These are phyloP conservation scores for Piper betle DNA, from an alignment of 164 flowering plant genomes.

Conservation along the genomic window DNA sequence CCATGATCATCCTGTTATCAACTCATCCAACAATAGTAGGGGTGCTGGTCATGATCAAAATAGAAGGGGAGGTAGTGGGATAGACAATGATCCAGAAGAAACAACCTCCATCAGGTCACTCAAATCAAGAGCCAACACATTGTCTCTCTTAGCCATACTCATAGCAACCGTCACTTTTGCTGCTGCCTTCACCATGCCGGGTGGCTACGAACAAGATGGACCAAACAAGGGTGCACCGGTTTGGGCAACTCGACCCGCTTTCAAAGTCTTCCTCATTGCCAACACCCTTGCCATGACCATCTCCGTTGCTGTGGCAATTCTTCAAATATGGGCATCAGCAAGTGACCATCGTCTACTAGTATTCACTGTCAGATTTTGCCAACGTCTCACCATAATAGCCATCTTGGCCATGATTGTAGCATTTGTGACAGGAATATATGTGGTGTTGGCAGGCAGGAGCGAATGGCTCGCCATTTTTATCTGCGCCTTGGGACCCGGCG, in stretches of 20 bases:
- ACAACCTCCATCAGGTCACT: background rate
- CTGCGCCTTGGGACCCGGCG: no score
- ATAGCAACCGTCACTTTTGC: conserved; percentile 20
- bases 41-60: background rate
- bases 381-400: no score
- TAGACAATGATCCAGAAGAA: background rate
- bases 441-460: no score
- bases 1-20: no score
- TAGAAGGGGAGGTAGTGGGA: background rate
- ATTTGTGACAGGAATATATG: no score
- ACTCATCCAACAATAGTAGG: no score
- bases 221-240: conserved; percentile 7
- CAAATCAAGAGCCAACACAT: conserved; percentile 6
- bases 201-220: conserved; percentile 9
- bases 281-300: conserved; percentile 6
- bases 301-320: conserved; percentile 2
- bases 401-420: no score
- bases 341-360: conserved; percentile 1
- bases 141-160: conserved; percentile 11
- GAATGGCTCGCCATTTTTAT: no score
- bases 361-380: background rate
- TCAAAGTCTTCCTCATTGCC: conserved; percentile 11
- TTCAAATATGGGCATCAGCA: conserved; percentile 5
- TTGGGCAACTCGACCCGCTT: conserved; percentile 1
- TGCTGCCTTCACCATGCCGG: conserved; percentile 20